Evolutionary conservation across 2,329 filamentous ascomycete species (phyloP).

Genomic region (Trichoderma aggressivum): DNA sequence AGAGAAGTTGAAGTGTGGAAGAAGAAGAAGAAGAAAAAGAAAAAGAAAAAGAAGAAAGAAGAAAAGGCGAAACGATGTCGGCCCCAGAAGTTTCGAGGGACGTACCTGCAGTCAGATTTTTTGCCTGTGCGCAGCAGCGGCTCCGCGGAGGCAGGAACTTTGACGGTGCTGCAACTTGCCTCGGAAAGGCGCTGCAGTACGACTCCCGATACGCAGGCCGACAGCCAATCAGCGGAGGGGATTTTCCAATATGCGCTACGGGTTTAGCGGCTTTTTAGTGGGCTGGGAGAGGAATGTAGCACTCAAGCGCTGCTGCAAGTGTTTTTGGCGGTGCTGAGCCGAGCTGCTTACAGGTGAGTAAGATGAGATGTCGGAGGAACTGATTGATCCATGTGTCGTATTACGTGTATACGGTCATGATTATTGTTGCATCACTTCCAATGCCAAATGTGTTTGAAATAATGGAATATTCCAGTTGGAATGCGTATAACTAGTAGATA

Average conservation of each 20-base stretch:
- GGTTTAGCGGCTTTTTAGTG: background rate
- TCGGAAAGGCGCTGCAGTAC: background rate
- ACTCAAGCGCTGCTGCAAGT: background rate
- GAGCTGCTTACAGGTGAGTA: background rate
- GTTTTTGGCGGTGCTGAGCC: background rate
- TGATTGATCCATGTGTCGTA: background rate
- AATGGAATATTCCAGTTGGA: background rate
- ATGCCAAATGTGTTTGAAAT: background rate
- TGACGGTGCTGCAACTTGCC: background rate
- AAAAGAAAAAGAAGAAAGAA: background rate
- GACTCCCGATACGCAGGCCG: background rate
- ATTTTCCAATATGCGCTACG: constrained; percentile 7
- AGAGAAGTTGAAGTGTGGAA: background rate
- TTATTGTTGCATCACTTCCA: background rate
- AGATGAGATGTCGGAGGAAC: background rate
- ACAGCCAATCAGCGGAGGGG: constrained; percentile 1
- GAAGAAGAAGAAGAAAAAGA: background rate
- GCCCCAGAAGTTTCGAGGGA: background rate
- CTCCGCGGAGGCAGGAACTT: constrained; percentile 5
- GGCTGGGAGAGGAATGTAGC: background rate
- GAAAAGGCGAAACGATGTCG: background rate
- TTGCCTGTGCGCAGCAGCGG: constrained; percentile 1
- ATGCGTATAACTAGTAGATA: background rate
- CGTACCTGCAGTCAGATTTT: constrained; percentile 15
- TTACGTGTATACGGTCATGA: background rate